A percentile compares a stretch with the other conserved stretches of the same genome.
Evolutionary conservation across 352 stramenopile genomes (phyloP).

Genomic region (Globisporangium lucens): DNA sequence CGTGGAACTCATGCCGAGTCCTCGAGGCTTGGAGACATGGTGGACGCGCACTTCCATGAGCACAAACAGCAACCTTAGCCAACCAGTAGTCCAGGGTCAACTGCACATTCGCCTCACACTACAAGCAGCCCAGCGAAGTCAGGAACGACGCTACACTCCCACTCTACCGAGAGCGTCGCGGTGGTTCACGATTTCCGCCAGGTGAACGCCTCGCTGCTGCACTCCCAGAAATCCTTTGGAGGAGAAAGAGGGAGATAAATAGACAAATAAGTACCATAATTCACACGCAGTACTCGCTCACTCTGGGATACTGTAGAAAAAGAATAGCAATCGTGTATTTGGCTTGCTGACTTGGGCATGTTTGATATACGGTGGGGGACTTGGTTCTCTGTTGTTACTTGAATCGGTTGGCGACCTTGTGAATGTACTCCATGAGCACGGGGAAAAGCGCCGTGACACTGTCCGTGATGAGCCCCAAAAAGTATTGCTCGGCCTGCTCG

Average conservation of each 20-base stretch:
- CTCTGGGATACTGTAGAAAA: background rate
- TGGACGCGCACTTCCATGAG: conserved; percentile 41
- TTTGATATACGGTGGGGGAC: background rate
- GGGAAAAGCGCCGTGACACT: conserved; percentile 92
- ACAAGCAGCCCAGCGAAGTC: conserved; percentile 2
- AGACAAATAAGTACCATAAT: background rate
- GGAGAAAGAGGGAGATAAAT: background rate
- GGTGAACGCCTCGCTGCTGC: conserved; percentile 36
- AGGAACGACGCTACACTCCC: conserved; percentile 6
- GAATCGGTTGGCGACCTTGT: conserved; percentile 77
- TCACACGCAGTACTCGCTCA: background rate
- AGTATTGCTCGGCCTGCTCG: conserved; percentile 97
- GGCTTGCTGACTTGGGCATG: background rate
- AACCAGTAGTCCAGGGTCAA: background rate
- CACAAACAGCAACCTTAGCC: conserved; percentile 26
- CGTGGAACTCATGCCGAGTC: background rate
- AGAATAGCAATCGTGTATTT: conserved; percentile 11
- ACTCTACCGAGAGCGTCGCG: conserved; percentile 23
- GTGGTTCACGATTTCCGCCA: conserved; percentile 53
- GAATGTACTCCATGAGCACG: conserved; percentile 85
- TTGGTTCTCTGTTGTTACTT: conserved; percentile 27
- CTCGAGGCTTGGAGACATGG: conserved; percentile 35
- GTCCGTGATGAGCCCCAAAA: conserved; percentile 95
- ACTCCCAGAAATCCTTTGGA: conserved; percentile 30
- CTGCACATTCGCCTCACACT: background rate